These are phyloP conservation scores for Knufia petricola DNA, from an alignment of 2,329 filamentous ascomycete genomes.

Conservation along the genomic window DNA sequence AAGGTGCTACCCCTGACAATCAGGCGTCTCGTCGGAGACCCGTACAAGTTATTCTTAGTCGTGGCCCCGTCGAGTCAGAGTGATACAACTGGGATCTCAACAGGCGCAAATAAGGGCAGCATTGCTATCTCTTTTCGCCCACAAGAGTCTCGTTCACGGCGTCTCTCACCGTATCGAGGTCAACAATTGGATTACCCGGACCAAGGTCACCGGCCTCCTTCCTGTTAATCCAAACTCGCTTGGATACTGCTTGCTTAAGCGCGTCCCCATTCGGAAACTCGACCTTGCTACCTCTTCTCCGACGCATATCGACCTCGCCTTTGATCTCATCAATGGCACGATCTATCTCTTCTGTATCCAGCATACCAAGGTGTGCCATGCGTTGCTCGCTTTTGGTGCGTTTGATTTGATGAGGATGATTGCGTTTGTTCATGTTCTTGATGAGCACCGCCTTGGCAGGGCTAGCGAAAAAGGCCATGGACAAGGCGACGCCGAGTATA, in stretches of 20 bases:
- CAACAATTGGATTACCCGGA: background rate
- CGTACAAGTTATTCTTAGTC: no score
- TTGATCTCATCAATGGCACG: constrained; percentile 68
- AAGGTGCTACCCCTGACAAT: no score
- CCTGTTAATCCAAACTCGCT: constrained; percentile 3
- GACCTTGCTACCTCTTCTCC: constrained; percentile 37
- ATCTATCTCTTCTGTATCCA: constrained; percentile 62
- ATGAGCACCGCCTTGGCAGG: constrained; percentile 58
- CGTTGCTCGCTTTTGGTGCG: constrained; percentile 50
- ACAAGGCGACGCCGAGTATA: constrained; percentile 54
- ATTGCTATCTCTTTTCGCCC: background rate
- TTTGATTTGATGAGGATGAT: constrained; percentile 26
- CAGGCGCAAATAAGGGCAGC: no score
- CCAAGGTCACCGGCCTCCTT: background rate
- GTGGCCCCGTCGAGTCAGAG: no score
- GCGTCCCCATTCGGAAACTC: constrained; percentile 40
- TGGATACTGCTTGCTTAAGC: constrained; percentile 40
- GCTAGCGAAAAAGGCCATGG: constrained; percentile 68
- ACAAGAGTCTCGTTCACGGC: constrained; percentile 1
- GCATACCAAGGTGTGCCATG: constrained; percentile 65
- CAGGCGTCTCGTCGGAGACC: no score
- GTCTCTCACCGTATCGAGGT: background rate
- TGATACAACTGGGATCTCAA: no score
- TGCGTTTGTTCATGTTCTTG: constrained; percentile 50
- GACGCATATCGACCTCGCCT: constrained; percentile 57